Base-by-base conservation (phyloP, 192 early-diverging fungal genomes). In the Backusella sp. region DNA sequence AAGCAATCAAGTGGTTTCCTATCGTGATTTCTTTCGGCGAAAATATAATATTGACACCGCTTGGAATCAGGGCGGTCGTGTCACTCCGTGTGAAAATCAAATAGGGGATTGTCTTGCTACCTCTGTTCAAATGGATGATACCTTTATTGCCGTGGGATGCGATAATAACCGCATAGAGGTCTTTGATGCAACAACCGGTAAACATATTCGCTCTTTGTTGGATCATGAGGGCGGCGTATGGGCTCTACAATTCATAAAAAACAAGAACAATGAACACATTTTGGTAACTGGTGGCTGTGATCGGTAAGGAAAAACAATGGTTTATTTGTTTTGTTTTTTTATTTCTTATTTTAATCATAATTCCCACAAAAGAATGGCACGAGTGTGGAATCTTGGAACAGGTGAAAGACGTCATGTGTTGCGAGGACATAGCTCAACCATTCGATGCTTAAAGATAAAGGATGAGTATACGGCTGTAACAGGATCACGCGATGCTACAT, bases 211-310 rank as follows among this genome's bases (percentile, higher is more conserved):
- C 71, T 91, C 90, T 23, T 83, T 99, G 14, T 86, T 86, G 32
- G 97, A 96, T 26, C 94, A 96, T 80, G 89, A 93, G 46, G 97
- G 97, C 35, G 98, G 98, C 46, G 97, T 99, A 15, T 99, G 98
- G 98, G 97, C 97, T 17, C 82, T 99, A 65, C 93, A 97, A 73
- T 97, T 83, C 21, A 78, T 79, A 37, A 75, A 76, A 56, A 73
- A 67, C 15, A 41, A 77, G 17, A 59, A 83, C 46, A 86, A 83
- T 73, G 84, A 91, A n/a, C 79, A 89, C 49, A 88, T 94, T 1
- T 85, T 99, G 21, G 94, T 99, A 21, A 95, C 94, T 73, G 98
- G 98, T 44, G 96, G 94, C 42, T 98, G 96, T 53, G 98, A 99
- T 80, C 86, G 98, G 78, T 95, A 93, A 82, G 72, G 34, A 71